Conservation (phyloP, 768 basidiomycete species). For the Boletales sp. region DNA sequence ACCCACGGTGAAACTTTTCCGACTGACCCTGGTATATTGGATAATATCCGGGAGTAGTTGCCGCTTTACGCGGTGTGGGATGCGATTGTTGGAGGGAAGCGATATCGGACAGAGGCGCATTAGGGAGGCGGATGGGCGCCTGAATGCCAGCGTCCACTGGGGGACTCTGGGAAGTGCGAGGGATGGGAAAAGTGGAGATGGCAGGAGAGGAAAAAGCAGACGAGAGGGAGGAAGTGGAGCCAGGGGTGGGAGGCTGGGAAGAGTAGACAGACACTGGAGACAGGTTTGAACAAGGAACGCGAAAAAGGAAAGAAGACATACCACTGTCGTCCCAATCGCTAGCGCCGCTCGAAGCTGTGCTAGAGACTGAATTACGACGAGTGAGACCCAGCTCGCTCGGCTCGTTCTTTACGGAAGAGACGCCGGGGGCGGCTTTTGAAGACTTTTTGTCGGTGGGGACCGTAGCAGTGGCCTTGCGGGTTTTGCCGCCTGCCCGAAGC, state of each 20-base stretch:
- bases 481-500: constrained; percentile 81
- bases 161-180: constrained; percentile 52
- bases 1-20: constrained; percentile 28
- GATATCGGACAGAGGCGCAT: constrained; percentile 68
- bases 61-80: constrained; percentile 30
- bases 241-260: constrained; percentile 34
- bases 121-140: constrained; percentile 62
- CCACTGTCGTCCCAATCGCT: constrained; percentile 85
- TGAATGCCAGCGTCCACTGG: constrained; percentile 44
- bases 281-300: background rate
- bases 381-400: constrained; percentile 48
- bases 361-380: constrained; percentile 63
- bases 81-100: constrained; percentile 46
- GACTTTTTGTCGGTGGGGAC: constrained; percentile 29
- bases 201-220: constrained; percentile 70
- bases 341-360: constrained; percentile 43
- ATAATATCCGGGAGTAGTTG: constrained; percentile 33
- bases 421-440: constrained; percentile 29
- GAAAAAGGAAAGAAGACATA: constrained; percentile 33
- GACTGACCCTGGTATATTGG: constrained; percentile 28
- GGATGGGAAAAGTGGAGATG: constrained; percentile 55
- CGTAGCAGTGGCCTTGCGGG: constrained; percentile 45
- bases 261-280: constrained; percentile 25
- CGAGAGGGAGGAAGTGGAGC: constrained; percentile 53
- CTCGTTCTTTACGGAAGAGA: constrained; percentile 58